Base-by-base conservation (phyloP, 192 early-diverging fungal genomes). In the Paraglomus brasilianum region DNA sequence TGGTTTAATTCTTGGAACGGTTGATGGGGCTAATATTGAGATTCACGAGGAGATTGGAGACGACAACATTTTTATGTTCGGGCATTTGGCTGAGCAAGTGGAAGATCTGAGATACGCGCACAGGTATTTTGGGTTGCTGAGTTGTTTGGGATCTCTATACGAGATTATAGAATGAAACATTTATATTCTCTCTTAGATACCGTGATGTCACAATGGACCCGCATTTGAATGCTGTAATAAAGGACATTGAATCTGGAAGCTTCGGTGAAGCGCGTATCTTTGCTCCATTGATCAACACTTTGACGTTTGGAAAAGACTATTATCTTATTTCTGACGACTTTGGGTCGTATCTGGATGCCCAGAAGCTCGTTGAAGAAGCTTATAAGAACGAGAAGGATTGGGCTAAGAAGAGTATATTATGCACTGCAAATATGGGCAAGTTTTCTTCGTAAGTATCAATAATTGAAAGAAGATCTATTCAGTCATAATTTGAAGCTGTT, bases 11-110 rank as follows among this genome's bases (percentile, higher is more conserved):
- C 83, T 99, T 41, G 97, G 97, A 66, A 99, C 95, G 1, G 88
- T 99, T 38, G 96, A 99, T 66, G 96, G 95, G 59, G 97, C 97
- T 68, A 98, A 98, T 80, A 95, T 98, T 82, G 97, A 98, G 76
- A 98, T 98, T 79, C 85, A 89, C 70, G 95, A 98, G 72, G 94
- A 98, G 75, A 88, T 96, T 75, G 95, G 95, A 21, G 87, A 92
- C 57, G 95, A 99, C 45, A 96, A 99, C 81, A 99, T 99, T 77
- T 97, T 93, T 80, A 86, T 95, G 80, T 99, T 99, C 87, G 97
- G 97, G 45, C 84, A 87, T 69, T 79, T 94, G 68, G 89, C 97
- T 11, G 83, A 93, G 44, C 85, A 95, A 73, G 97, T 98, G 1
- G 95, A 94, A 69, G 95, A 98, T 71, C 84, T 96, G 66, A 90